Evolutionary conservation across 2,329 filamentous ascomycete species (phyloP).

Genomic region (Dryadomyces sulphureus): DNA sequence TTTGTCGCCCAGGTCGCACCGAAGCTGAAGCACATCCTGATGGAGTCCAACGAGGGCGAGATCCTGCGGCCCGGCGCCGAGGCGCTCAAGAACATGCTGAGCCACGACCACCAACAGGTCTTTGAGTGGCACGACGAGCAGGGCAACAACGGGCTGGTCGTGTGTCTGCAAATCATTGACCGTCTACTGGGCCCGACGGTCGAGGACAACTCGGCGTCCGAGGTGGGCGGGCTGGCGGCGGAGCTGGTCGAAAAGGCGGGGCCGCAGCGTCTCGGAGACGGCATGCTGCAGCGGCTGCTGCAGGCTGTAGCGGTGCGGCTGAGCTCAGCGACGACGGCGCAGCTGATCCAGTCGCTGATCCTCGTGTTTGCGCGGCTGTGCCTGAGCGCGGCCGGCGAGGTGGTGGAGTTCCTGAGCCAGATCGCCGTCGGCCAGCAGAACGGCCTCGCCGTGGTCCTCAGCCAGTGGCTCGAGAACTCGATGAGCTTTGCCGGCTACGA

Average conservation of each 20-base stretch:
- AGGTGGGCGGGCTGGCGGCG: constrained; percentile 86
- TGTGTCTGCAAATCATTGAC: constrained; percentile 83
- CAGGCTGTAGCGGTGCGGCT: constrained; percentile 78
- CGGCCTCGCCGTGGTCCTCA: constrained; percentile 76
- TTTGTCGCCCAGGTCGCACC: constrained; percentile 79
- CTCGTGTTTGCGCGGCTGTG: constrained; percentile 88
- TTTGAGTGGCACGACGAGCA: constrained; percentile 72
- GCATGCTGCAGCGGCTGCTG: constrained; percentile 65
- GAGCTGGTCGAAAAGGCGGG: constrained; percentile 94
- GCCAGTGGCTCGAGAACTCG: constrained; percentile 95
- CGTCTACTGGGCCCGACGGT: constrained; percentile 69
- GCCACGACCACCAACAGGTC: constrained; percentile 80
- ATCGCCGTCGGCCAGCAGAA: constrained; percentile 66
- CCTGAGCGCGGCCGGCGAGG: constrained; percentile 70
- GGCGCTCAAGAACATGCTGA: constrained; percentile 76
- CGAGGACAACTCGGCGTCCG: constrained; percentile 89
- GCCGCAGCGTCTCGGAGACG: constrained; percentile 78
- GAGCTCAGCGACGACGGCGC: constrained; percentile 65
- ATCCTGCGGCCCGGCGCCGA: constrained; percentile 76
- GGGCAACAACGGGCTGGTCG: constrained; percentile 72
- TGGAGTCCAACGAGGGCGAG: constrained; percentile 75
- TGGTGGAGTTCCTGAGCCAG: constrained; percentile 79
- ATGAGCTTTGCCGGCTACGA: constrained; percentile 97
- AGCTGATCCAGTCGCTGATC: constrained; percentile 91
- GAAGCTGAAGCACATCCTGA: constrained; percentile 68